These are phyloP conservation scores for Ambrosia artemisiifolia DNA, from an alignment of 129 eudicot species.

Conservation along the genomic window DNA sequence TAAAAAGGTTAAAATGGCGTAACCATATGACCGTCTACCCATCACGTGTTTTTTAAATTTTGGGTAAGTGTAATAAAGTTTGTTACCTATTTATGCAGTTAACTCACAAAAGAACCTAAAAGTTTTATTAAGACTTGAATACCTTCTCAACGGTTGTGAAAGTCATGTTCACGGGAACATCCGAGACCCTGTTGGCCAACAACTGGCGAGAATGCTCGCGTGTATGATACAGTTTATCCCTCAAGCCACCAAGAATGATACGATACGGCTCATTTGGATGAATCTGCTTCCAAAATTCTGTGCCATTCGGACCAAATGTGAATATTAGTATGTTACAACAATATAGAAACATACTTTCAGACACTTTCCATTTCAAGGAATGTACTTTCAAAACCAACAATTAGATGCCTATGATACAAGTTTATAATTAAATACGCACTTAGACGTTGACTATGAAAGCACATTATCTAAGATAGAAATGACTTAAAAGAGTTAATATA, in stretches of 20 bases:
- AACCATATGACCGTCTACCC: not conserved
- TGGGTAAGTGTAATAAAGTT: not conserved
- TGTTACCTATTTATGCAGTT: not conserved
- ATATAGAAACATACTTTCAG: not conserved
- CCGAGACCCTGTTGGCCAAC: slow-evolving; percentile 50
- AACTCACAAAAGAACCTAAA: not conserved
- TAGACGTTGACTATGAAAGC: no score
- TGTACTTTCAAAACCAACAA: not conserved
- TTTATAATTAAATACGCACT: no score
- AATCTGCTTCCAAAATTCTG: slow-evolving; percentile 83
- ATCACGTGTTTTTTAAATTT: no score
- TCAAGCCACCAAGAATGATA: slow-evolving; percentile 72
- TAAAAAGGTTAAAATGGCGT: not conserved
- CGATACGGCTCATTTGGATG: slow-evolving; percentile 83
- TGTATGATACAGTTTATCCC: slow-evolving; percentile 75
- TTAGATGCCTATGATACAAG: not conserved
- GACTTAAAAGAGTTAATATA: no score
- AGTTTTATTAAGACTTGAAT: not conserved
- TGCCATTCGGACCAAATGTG: slow-evolving; percentile 7
- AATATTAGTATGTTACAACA: not conserved
- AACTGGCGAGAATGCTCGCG: slow-evolving; percentile 74
- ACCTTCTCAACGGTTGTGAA: slow-evolving; percentile 67
- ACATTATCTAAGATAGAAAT: no score
- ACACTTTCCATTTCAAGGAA: not conserved
- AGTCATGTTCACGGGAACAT: slow-evolving; percentile 52